Evolutionary conservation across 1,139 yeast genomes (phyloP).

Genomic region (Hyphopichia burtonii): DNA sequence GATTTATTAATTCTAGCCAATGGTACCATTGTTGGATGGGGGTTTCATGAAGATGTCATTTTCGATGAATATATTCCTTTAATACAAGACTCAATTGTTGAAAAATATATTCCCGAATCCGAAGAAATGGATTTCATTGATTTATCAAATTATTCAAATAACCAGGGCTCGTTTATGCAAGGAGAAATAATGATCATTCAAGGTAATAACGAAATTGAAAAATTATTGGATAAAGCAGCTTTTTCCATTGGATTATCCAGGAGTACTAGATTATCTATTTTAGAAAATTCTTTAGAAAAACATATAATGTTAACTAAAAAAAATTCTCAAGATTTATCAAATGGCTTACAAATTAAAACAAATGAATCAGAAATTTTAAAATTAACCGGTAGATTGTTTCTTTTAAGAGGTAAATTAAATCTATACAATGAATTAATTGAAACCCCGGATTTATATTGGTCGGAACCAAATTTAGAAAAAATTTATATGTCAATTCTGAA

Average conservation of each 20-base stretch:
- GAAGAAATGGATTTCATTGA: conserved; percentile 87
- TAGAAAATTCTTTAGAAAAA: conserved; percentile 70
- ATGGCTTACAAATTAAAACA: conserved; percentile 57
- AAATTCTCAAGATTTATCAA: conserved; percentile 64
- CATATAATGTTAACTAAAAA: conserved; percentile 62
- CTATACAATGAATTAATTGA: conserved; percentile 87
- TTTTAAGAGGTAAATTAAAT: conserved; percentile 78
- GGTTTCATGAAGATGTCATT: conserved; percentile 53
- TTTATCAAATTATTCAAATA: not conserved
- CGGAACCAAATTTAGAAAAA: conserved; percentile 79
- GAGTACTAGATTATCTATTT: conserved; percentile 77
- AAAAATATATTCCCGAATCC: conserved; percentile 58
- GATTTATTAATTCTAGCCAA: conserved; percentile 66
- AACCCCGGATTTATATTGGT: conserved; percentile 92
- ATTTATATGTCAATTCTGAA: conserved; percentile 70
- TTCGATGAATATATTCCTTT: conserved; percentile 53
- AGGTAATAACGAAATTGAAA: conserved; percentile 45
- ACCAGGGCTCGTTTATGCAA: conserved; percentile 42
- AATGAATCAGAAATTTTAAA: conserved; percentile 64
- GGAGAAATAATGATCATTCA: conserved; percentile 71
- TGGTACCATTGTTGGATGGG: conserved; percentile 86
- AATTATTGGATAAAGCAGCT: conserved; percentile 77
- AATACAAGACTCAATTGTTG: conserved; percentile 27
- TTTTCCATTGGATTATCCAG: conserved; percentile 85
- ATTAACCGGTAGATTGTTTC: conserved; percentile 70